Percentiles rank a stretch among this genome's conserved stretches.
Conservation (phyloP, 495 filamentous ascomycete species). For the Daldinia concentrica region DNA sequence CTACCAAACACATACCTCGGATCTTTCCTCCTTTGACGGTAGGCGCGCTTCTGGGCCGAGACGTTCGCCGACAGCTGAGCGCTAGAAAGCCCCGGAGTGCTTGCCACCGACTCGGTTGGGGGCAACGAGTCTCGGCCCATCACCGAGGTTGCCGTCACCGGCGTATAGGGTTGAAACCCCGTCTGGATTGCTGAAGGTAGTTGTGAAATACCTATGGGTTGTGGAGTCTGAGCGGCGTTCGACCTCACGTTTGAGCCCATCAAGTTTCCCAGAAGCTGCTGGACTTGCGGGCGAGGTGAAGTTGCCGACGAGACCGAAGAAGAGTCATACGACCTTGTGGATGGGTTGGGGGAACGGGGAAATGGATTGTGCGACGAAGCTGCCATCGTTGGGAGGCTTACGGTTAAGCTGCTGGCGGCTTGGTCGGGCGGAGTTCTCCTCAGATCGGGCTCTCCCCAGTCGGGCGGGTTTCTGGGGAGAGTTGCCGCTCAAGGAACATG, state of each 20-base stretch:
- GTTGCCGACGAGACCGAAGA: conserved; percentile 65
- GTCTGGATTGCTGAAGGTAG: conserved; percentile 50
- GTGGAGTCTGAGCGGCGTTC: conserved; percentile 50
- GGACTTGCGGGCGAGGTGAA: conserved; percentile 58
- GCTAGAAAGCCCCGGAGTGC: conserved; percentile 60
- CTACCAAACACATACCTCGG: conserved; percentile 57
- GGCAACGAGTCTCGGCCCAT: conserved; percentile 64
- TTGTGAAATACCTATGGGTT: conserved; percentile 57
- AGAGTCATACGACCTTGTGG: conserved; percentile 63
- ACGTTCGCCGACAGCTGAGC: conserved; percentile 54
- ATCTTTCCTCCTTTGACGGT: conserved; percentile 93
- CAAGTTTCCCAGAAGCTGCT: conserved; percentile 57
- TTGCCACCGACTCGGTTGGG: conserved; percentile 61
- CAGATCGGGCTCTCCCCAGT: conserved; percentile 50
- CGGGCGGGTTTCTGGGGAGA: conserved; percentile 49
- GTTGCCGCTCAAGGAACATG: conserved; percentile 58
- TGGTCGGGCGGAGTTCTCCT: conserved; percentile 51
- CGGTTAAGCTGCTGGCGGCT: conserved; percentile 43
- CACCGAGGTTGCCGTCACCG: conserved; percentile 56
- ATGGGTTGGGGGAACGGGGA: conserved; percentile 64
- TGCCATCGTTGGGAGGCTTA: conserved; percentile 58
- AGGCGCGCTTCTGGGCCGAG: conserved; percentile 86
- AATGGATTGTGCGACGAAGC: conserved; percentile 61
- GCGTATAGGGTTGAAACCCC: conserved; percentile 58
- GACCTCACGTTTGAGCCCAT: conserved; percentile 54